These are phyloP conservation scores for Pugionium dolabratum DNA, from an alignment of 345 rosid species.

Conservation along the genomic window DNA sequence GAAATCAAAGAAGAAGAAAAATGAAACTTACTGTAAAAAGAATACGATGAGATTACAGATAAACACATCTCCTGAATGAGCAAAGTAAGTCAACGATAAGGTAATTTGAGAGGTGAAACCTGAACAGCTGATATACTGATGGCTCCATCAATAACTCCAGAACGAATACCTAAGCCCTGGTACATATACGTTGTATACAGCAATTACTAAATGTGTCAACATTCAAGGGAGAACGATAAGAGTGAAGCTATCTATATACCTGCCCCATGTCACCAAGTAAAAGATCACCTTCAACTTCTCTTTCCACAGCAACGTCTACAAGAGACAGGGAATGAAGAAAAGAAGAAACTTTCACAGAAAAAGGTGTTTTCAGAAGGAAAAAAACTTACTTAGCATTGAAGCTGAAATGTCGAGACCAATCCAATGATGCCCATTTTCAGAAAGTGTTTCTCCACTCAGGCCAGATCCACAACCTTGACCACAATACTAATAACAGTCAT, in stretches of 20 bases:
- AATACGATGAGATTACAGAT: no score
- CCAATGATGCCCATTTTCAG: constrained; percentile 86
- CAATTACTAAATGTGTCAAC: background rate
- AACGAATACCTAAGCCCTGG: constrained; percentile 83
- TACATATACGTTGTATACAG: constrained; percentile 20
- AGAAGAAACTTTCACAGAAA: background rate
- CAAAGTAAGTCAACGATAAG: background rate
- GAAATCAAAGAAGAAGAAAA: constrained; percentile 5
- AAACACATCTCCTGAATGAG: background rate
- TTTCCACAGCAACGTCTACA: constrained; percentile 70
- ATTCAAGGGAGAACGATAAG: background rate
- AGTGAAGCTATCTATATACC: constrained; percentile 43
- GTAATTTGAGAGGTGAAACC: constrained; percentile 44
- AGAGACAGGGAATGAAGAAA: background rate
- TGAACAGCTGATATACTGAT: constrained; percentile 95
- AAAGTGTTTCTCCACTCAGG: constrained; percentile 83
- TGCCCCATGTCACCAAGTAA: constrained; percentile 97
- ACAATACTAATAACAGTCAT: background rate
- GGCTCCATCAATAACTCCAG: constrained; percentile 92
- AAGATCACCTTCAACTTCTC: constrained; percentile 91
- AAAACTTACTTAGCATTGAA: constrained; percentile 77
- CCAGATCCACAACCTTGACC: constrained; percentile 91
- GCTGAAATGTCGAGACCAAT: constrained; percentile 85
- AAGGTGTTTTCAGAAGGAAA: background rate
- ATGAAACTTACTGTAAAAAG: no score